Evolutionary conservation across 345 rosid species (phyloP), one percentile per base, ranked within the genome.

Genomic region (Linum usitatissimum): DNA sequence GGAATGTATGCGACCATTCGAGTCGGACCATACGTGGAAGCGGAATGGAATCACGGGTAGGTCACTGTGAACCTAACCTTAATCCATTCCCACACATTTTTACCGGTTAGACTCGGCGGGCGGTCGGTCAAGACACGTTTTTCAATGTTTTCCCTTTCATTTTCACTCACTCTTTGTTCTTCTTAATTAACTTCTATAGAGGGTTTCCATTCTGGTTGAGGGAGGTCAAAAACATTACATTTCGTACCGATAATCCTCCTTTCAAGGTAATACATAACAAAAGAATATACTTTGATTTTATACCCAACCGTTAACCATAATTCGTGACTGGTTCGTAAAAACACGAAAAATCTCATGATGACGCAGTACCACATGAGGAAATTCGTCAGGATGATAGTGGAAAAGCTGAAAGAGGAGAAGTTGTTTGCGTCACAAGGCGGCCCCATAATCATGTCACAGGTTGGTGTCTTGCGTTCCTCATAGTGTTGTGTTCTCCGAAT

Each of bases 41-140:
- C 80, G 13, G 98, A 91, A 71, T 91, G 98, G 98, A 77, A 71
- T 63, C 88, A 88, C 39, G 98, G 98, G 95, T 91, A 75, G 53
- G 21, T 31, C 9, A 2, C 0, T 3, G 0, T 10, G 14, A 34
- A 5, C 38, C 38, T 23, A 23, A 23, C 28, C 28, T 23, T 23
- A 23, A 2, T 23, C 28, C 28, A 23, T 23, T 23, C 28, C 28
- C 28, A 23, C 38, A 34, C 38, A 34, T 7, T 34, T 34, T 34
- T 34, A 34, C 38, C 38, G 3, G 0, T 45, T 45, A 45, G 51
- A 15, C 38, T 10, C 14, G n/a, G n/a, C n/a, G n/a, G n/a, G n/a
- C 49, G 10, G 5, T 42, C 15, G 5, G 2, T 13, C 49, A 10
- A 42, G 13, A 13, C 13, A 42, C 10, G 3, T 14, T 14, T 45